These are phyloP conservation scores for Aspergillus asperescens DNA, from an alignment of 495 filamentous ascomycete species.

Conservation along the genomic window DNA sequence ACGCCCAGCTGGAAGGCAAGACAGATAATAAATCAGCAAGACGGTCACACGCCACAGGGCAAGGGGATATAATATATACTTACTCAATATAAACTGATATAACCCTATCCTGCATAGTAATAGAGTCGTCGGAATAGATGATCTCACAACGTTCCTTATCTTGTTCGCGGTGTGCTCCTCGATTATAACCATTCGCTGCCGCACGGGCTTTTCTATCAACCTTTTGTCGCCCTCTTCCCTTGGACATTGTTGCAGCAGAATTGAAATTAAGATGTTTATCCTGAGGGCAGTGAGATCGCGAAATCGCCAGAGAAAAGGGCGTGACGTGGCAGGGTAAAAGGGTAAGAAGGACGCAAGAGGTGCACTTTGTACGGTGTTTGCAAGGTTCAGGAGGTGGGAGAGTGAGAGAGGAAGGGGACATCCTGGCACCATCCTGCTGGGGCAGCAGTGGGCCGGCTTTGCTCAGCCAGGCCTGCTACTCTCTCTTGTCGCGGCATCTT, in stretches of 20 bases:
- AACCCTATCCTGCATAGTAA: conserved; percentile 2
- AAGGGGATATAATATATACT: conserved; percentile 5
- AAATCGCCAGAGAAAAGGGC: background rate
- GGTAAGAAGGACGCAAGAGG: background rate
- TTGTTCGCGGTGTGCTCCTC: conserved; percentile 8
- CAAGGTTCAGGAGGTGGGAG: background rate
- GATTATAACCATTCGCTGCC: conserved; percentile 3
- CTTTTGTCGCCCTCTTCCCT: conserved; percentile 4
- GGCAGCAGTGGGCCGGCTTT: conserved; percentile 1
- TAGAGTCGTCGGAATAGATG: conserved; percentile 6
- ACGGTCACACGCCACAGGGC: background rate
- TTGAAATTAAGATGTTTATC: background rate
- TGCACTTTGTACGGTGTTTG: conserved; percentile 1
- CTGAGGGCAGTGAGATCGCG: background rate
- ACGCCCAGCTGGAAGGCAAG: background rate
- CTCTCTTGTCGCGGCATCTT: background rate
- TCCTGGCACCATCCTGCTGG: conserved; percentile 1
- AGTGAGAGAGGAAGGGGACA: conserved; percentile 4
- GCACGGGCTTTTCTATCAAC: conserved; percentile 3
- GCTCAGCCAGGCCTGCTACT: background rate
- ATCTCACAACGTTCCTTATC: conserved; percentile 5
- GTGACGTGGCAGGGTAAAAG: background rate
- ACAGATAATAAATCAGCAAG: conserved; percentile 3
- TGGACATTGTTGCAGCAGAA: conserved; percentile 12
- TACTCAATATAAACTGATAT: conserved; percentile 5